These are phyloP conservation scores for Talaromyces amestolkiae DNA, from an alignment of 2,329 filamentous ascomycete genomes.

Conservation along the genomic window DNA sequence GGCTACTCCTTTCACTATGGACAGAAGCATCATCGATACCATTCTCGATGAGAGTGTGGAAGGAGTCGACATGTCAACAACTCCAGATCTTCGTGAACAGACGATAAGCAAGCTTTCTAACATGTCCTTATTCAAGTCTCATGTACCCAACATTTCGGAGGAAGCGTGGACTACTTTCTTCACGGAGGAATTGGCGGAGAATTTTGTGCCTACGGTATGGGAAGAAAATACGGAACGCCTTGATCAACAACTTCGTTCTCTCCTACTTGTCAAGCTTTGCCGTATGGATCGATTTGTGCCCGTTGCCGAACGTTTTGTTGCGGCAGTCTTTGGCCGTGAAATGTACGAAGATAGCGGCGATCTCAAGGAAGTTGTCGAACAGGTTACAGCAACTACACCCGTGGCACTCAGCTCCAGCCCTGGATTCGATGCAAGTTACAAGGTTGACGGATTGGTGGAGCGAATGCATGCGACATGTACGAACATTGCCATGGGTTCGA, in stretches of 20 bases:
- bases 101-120: slow-evolving; percentile 67
- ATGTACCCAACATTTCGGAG: slow-evolving; percentile 60
- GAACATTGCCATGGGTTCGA: slow-evolving; percentile 98
- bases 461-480: slow-evolving; percentile 78
- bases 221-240: slow-evolving; percentile 61
- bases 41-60: slow-evolving; percentile 76
- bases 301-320: slow-evolving; percentile 84
- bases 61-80: slow-evolving; percentile 74
- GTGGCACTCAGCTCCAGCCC: slow-evolving; percentile 91
- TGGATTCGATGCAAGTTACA: slow-evolving; percentile 98
- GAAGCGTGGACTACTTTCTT: slow-evolving; percentile 80
- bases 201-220: slow-evolving; percentile 75
- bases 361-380: slow-evolving; percentile 76
- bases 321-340: slow-evolving; percentile 76
- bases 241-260: slow-evolving; percentile 75
- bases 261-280: slow-evolving; percentile 90
- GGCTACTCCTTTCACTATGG: slow-evolving; percentile 93
- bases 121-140: slow-evolving; percentile 70
- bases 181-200: slow-evolving; percentile 80
- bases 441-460: slow-evolving; percentile 93
- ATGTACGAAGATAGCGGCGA: slow-evolving; percentile 84
- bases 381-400: slow-evolving; percentile 79
- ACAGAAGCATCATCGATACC: slow-evolving; percentile 80
- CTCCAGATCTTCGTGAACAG: slow-evolving; percentile 62
- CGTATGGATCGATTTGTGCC: slow-evolving; percentile 94